Base-by-base conservation (phyloP, 495 filamentous ascomycete species). In the Letharia lupina region DNA sequence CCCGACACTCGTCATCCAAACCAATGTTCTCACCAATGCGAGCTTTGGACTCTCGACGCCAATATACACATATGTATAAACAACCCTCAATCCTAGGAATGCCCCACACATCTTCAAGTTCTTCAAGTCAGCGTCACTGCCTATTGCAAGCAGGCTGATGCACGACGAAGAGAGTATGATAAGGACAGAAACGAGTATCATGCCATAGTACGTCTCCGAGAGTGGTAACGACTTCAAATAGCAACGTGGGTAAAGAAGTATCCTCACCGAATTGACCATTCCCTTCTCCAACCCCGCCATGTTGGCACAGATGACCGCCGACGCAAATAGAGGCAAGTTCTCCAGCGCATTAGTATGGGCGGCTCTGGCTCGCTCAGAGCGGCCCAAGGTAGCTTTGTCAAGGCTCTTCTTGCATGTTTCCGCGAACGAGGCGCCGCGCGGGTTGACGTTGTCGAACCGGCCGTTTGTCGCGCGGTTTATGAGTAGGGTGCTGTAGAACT, bases 341-440 rank as follows among this genome's bases (percentile, higher is more conserved):
- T 82, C 78, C 63, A 79, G 72, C 12, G 72, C 72, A 67, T 82
- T 81, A 12, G 61, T 60, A 62, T 81, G 78, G n/a, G 77, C 78
- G 15, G 70, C 67, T 64, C 75, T 73, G 33, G 73, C 71, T 45
- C 79, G 77, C 69, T 80, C 78, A 16, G 68, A 79, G 33, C 39
- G 59, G 7, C 69, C 70, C 64, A 69, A 77, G 31, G 65, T 68
- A 3, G 69, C 69, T 28, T 70, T 59, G 28, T 70, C 65, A 12
- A 75, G 67, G 31, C 60, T 52, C 10, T 75, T 69, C 45, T 74
- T 70, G 48, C 78, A 33, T 11, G 40, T 60, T 18, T 70, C 61
- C 12, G 73, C 65, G 61, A 70, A 67, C 20, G 44, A 64, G 18
- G 65, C 28, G 48, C 68, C 71, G 39, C 75, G 72, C 0, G 77